phyloP scores from a whole-genome alignment of 345 rosid genomes.

The Eucalyptus viminalis region DNA sequence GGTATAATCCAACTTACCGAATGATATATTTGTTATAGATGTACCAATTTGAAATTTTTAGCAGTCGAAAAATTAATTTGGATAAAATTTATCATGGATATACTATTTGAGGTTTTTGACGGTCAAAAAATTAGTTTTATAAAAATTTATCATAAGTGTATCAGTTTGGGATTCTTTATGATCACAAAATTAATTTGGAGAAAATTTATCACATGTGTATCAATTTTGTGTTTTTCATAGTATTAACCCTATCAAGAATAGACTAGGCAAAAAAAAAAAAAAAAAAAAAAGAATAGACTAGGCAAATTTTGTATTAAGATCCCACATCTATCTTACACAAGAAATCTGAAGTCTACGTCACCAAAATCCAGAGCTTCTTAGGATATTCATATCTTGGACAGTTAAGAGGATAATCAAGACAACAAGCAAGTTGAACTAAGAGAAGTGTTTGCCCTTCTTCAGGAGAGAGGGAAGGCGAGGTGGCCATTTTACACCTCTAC shows the following conservation, averaged over 20 bases:
- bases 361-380: background rate
- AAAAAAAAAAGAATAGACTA: background rate
- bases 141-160: too few relatives aligned
- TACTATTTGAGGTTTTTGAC: too few relatives aligned
- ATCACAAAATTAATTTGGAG: too few relatives aligned
- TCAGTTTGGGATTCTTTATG: rapidly evolving
- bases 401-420: background rate
- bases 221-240: too few relatives aligned
- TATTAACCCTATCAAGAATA: background rate
- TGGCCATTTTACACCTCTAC: background rate
- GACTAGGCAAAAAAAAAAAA: background rate
- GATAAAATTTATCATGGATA: too few relatives aligned
- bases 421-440: background rate
- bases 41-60: too few relatives aligned
- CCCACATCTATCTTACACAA: background rate
- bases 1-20: too few relatives aligned
- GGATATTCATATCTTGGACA: background rate
- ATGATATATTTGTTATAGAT: too few relatives aligned
- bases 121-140: too few relatives aligned
- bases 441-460: background rate
- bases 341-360: background rate
- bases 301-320: background rate
- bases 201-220: too few relatives aligned
- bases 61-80: too few relatives aligned
- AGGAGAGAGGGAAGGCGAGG: background rate